Evolutionary conservation across 768 basidiomycete species (phyloP).

Genomic region (Lactarius quietus): DNA sequence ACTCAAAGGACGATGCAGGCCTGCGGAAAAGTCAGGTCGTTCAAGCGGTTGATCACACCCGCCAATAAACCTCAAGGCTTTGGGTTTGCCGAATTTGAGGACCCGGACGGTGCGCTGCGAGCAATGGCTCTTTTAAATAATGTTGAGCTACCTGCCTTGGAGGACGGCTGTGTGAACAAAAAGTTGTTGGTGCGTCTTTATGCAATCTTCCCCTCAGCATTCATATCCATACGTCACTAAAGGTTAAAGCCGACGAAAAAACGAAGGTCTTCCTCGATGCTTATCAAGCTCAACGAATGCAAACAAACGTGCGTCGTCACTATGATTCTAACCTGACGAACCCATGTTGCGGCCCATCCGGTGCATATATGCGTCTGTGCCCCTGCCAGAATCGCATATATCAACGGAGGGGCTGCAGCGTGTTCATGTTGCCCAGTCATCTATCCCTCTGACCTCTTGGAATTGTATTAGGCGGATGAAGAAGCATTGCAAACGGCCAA

Average conservation of each 20-base stretch:
- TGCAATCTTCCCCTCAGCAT: neutral
- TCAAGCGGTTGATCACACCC: conserved; percentile 90
- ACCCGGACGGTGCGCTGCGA: conserved; percentile 85
- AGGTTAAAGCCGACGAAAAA: conserved; percentile 98
- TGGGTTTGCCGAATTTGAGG: conserved; percentile 95
- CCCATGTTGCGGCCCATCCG: conserved; percentile 14
- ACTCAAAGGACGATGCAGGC: conserved; percentile 49
- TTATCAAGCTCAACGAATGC: conserved; percentile 73
- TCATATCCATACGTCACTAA: conserved; percentile 39
- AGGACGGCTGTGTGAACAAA: conserved; percentile 59
- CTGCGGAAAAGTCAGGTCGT: conserved; percentile 83
- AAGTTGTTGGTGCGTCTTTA: conserved; percentile 60
- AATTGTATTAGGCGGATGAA: conserved; percentile 60
- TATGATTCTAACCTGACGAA: conserved; percentile 4
- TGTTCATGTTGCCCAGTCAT: neutral
- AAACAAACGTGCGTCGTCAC: conserved; percentile 64
- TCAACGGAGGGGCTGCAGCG: conserved; percentile 4
- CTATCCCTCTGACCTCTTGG: conserved; percentile 10
- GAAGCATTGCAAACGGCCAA: conserved; percentile 58
- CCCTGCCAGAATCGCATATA: neutral
- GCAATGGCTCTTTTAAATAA: conserved; percentile 63
- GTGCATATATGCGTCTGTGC: conserved; percentile 3
- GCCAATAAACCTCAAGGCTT: conserved; percentile 95
- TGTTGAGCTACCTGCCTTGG: conserved; percentile 57
- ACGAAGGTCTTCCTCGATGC: conserved; percentile 85